phyloP scores from a whole-genome alignment of 495 filamentous ascomycete species.

The Delitschia confertaspora region DNA sequence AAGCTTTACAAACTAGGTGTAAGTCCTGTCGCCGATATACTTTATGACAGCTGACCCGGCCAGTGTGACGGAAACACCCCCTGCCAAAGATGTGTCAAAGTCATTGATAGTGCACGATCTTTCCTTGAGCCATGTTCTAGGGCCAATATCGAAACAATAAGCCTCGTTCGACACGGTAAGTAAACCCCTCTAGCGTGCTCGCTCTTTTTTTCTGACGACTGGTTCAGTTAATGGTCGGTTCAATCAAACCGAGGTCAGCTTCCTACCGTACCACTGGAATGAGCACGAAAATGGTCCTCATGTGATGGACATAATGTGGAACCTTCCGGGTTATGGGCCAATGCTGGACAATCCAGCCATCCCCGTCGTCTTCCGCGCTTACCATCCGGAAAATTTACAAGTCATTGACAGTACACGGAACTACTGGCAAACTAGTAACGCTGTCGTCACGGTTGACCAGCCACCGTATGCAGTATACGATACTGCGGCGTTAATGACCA shows the following conservation, averaged over 20 bases:
- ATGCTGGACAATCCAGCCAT: slow-evolving; percentile 4
- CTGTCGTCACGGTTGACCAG: slow-evolving; percentile 4
- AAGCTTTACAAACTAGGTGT: slow-evolving; percentile 21
- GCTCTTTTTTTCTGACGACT: neutral
- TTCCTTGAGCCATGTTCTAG: slow-evolving; percentile 18
- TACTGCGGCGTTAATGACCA: slow-evolving; percentile 1
- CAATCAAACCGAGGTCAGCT: slow-evolving; percentile 12
- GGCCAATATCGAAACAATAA: slow-evolving; percentile 11
- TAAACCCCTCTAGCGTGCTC: neutral
- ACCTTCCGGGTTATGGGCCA: slow-evolving; percentile 17
- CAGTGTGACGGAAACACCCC: slow-evolving; percentile 22
- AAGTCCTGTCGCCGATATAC: neutral
- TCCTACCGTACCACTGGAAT: slow-evolving; percentile 5
- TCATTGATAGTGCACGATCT: slow-evolving; percentile 9
- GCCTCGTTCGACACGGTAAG: slow-evolving; percentile 22
- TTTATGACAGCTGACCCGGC: neutral
- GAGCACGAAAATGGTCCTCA: neutral
- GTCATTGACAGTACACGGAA: slow-evolving; percentile 8
- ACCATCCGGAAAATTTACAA: slow-evolving; percentile 5
- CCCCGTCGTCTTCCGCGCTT: slow-evolving; percentile 5
- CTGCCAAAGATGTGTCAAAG: slow-evolving; percentile 13
- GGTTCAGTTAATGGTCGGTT: slow-evolving; percentile 20
- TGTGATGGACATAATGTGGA: slow-evolving; percentile 16
- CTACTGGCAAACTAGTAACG: slow-evolving; percentile 9
- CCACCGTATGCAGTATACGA: slow-evolving; percentile 25